These are phyloP conservation scores for Hordeum vulgare DNA, from an alignment of 176 grass and related monocot genomes.

Conservation along the genomic window DNA sequence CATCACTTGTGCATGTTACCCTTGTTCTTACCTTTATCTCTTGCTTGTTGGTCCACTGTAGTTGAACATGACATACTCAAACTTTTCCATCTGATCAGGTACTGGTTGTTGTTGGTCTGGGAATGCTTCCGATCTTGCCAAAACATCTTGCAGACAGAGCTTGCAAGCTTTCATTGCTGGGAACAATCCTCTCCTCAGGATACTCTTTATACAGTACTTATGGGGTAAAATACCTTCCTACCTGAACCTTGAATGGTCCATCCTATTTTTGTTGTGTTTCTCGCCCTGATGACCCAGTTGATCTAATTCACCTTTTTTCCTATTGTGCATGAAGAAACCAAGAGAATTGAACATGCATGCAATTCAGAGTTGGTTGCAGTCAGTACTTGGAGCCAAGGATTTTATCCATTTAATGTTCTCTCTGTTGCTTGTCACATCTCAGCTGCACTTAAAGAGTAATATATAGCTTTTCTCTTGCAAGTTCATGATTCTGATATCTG, in stretches of 20 bases:
- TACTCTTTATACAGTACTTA: constrained; percentile 64
- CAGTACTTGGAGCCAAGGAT: constrained; percentile 63
- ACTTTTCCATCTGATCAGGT: constrained; percentile 42
- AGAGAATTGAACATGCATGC: constrained; percentile 70
- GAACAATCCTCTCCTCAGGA: constrained; percentile 58
- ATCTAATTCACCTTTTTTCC: background rate
- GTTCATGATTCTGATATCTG: background rate
- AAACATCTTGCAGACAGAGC: constrained; percentile 71
- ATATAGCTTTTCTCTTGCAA: background rate
- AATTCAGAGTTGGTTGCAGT: constrained; percentile 69
- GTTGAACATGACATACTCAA: background rate
- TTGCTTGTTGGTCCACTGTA: background rate
- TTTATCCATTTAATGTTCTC: constrained; percentile 90
- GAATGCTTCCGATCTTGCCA: constrained; percentile 75
- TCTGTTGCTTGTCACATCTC: constrained; percentile 65
- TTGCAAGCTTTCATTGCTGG: constrained; percentile 80
- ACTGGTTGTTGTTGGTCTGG: constrained; percentile 73
- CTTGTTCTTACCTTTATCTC: background rate
- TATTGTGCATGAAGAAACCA: constrained; percentile 53
- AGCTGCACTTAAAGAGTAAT: constrained; percentile 77
- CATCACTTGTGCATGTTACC: background rate
- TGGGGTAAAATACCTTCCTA: constrained; percentile 51
- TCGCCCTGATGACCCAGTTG: background rate
- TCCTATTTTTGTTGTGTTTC: background rate
- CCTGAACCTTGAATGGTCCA: background rate